Percentiles rank a stretch among this genome's conserved stretches.
phyloP scores from a whole-genome alignment of 2,329 filamentous ascomycete species.

The Penicillium brevicompactum region DNA sequence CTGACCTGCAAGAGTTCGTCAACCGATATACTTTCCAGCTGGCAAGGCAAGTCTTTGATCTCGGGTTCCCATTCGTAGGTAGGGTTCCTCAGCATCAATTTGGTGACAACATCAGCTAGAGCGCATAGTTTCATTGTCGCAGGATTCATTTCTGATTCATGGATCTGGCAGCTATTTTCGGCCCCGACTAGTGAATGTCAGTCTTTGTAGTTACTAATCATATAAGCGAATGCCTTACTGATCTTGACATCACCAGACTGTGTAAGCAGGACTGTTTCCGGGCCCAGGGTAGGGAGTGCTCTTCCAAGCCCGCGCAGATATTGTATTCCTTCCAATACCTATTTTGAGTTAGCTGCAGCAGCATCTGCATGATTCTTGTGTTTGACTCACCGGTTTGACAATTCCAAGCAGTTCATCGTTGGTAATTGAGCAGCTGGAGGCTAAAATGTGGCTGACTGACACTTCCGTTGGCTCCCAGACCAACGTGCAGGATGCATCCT shows the following conservation, averaged over 20 bases:
- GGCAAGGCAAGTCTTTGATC: conserved; percentile 4
- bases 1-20: conserved; percentile 3
- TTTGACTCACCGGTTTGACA: not conserved
- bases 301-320: conserved; percentile 4
- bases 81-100: conserved; percentile 4
- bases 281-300: conserved; percentile 5
- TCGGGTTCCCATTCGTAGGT: conserved; percentile 4
- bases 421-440: conserved; percentile 3
- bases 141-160: conserved; percentile 7
- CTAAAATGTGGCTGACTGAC: conserved; percentile 9
- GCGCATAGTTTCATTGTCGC: conserved; percentile 9
- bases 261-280: conserved; percentile 8
- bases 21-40: not conserved
- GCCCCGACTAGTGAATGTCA: conserved; percentile 2
- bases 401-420: conserved; percentile 3
- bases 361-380: not conserved
- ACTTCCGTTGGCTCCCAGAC: too few species aligned
- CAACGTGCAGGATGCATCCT: too few species aligned
- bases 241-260: conserved; percentile 9
- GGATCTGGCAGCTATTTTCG: conserved; percentile 13
- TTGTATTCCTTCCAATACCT: not conserved
- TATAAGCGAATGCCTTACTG: not conserved
- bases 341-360: not conserved
- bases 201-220: not conserved
- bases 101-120: conserved; percentile 11